Percentiles rank a stretch among this genome's conserved stretches.
Conservation (phyloP, 106 monocot species). For the Dendrobium chrysotoxum region DNA sequence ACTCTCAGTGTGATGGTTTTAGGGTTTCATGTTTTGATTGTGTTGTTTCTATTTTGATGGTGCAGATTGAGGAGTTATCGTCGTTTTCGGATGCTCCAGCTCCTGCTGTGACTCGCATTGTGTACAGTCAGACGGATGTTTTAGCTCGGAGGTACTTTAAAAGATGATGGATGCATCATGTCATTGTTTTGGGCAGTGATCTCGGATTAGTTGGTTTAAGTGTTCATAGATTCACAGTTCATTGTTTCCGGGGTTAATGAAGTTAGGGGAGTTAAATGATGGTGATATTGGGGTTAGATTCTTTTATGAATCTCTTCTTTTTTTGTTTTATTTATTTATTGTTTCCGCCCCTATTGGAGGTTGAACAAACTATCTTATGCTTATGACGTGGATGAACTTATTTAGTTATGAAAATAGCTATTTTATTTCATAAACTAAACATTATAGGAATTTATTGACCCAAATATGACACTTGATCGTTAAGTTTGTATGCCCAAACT, state of each 20-base stretch:
- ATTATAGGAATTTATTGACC: too few relatives aligned
- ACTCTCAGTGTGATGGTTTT: neutral
- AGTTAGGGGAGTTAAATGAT: neutral
- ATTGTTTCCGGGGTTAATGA: neutral
- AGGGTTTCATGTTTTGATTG: neutral
- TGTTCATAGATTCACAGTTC: neutral
- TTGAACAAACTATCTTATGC: too few relatives aligned
- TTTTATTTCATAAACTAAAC: too few relatives aligned
- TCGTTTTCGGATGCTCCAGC: constrained; percentile 19
- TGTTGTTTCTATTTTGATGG: neutral
- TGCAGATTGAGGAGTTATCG: constrained; percentile 23
- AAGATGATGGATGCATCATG: neutral
- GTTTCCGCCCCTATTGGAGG: too few relatives aligned
- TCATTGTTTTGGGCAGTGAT: neutral
- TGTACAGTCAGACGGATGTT: constrained; percentile 24
- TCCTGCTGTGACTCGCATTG: constrained; percentile 23
- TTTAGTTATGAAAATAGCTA: too few relatives aligned
- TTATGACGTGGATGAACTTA: too few relatives aligned
- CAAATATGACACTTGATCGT: too few relatives aligned
- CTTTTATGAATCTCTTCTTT: too few relatives aligned
- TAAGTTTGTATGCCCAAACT: too few relatives aligned
- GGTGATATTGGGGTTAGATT: too few relatives aligned
- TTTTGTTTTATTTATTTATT: too few relatives aligned
- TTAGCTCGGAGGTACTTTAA: constrained; percentile 14
- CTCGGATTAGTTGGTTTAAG: neutral